A percentile compares a stretch with the other conserved stretches of the same genome.
phyloP scores from a whole-genome alignment of 2,329 filamentous ascomycete genomes.

The Didymosphaeria variabile region DNA sequence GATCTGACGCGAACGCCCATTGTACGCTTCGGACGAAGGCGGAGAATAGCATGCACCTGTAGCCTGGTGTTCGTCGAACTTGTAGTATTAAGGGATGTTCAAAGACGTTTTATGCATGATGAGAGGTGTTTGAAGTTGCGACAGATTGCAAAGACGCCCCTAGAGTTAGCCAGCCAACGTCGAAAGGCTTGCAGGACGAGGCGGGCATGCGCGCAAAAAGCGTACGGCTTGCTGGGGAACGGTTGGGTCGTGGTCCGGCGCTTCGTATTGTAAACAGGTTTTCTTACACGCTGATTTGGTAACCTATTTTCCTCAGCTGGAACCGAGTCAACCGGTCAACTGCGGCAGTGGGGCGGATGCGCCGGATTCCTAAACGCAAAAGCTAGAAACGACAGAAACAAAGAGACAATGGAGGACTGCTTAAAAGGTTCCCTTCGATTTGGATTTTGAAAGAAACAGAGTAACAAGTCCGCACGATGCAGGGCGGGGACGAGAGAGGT shows the following conservation, averaged over 20 bases:
- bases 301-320: constrained; percentile 29
- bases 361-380: constrained; percentile 37
- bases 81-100: constrained; percentile 19
- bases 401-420: constrained; percentile 20
- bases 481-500: not conserved
- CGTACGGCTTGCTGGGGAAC: constrained; percentile 27
- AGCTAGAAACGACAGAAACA: constrained; percentile 34
- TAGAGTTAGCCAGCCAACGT: constrained; percentile 17
- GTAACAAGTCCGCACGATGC: constrained; percentile 17
- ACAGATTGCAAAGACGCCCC: constrained; percentile 23
- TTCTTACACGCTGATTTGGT: constrained; percentile 38
- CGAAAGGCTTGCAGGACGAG: constrained; percentile 22
- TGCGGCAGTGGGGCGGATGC: constrained; percentile 36
- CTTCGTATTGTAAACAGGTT: constrained; percentile 39
- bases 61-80: constrained; percentile 18
- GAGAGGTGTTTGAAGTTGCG: constrained; percentile 29
- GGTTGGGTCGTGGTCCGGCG: constrained; percentile 38
- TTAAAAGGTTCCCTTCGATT: constrained; percentile 22
- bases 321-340: constrained; percentile 23
- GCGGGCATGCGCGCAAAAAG: constrained; percentile 23
- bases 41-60: constrained; percentile 29
- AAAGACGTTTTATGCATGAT: constrained; percentile 16
- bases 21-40: constrained; percentile 33
- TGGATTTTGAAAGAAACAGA: constrained; percentile 19
- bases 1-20: constrained; percentile 43